Percentiles rank a stretch among this genome's conserved stretches.
These are phyloP conservation scores for Aureobasidium melanogenum DNA, from an alignment of 2,329 filamentous ascomycete genomes.

Conservation along the genomic window DNA sequence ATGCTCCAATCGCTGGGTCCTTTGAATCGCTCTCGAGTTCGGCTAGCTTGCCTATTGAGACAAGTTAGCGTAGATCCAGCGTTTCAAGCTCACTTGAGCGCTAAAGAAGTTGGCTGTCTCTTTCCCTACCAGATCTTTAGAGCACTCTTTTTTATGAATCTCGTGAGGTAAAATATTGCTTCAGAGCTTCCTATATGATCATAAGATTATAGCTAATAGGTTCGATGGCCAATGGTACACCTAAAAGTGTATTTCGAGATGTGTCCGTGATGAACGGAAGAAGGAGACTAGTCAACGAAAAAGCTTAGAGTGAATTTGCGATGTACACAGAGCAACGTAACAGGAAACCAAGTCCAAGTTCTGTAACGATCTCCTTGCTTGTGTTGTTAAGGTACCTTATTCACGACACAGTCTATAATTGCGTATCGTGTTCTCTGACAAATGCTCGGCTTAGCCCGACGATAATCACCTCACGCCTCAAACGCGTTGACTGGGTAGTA, in stretches of 20 bases:
- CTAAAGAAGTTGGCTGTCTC: neutral
- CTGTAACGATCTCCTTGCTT: neutral
- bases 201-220: neutral
- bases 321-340: neutral
- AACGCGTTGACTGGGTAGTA: neutral
- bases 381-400: neutral
- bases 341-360: neutral
- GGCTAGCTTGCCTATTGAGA: neutral
- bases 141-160: neutral
- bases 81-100: neutral
- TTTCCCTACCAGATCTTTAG: neutral
- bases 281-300: neutral
- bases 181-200: neutral
- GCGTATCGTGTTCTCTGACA: neutral
- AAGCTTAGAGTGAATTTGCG: neutral
- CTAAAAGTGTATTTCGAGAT: neutral
- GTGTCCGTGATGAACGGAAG: neutral
- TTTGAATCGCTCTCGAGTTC: neutral
- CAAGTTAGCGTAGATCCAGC: neutral
- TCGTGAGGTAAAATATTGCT: neutral
- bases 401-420: neutral
- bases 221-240: neutral
- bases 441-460: neutral
- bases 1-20: neutral
- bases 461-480: neutral